Conservation (phyloP, 495 filamentous ascomycete species). For the Penicillium steckii region DNA sequence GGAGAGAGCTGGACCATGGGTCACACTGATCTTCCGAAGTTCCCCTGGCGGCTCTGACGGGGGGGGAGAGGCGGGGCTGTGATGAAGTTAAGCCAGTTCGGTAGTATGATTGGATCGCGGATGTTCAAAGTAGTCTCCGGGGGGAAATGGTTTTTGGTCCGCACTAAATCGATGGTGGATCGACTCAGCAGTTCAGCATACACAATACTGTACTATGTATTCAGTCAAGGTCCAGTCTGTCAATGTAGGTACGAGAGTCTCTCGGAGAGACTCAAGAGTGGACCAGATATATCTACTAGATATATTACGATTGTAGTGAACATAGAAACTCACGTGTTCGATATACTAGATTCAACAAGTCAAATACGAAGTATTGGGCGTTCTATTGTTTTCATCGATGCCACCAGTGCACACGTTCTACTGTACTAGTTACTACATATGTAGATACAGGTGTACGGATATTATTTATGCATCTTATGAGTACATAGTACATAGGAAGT, state of each 20-base stretch:
- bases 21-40: conserved; percentile 5
- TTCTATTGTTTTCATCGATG: too few species aligned
- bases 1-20: conserved; percentile 9
- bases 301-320: too few species aligned
- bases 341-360: too few species aligned
- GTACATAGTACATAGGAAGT: not conserved
- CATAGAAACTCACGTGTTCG: too few species aligned
- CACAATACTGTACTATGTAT: too few species aligned
- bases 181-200: not conserved
- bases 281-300: too few species aligned
- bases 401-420: not conserved
- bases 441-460: too few species aligned
- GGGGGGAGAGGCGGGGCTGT: not conserved
- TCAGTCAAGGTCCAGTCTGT: not conserved
- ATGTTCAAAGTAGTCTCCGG: not conserved
- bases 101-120: conserved; percentile 12
- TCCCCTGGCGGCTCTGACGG: conserved; percentile 14
- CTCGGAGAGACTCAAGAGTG: too few species aligned
- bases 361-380: too few species aligned
- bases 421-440: not conserved
- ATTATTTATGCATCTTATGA: too few species aligned
- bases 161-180: not conserved
- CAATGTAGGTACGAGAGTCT: too few species aligned
- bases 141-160: not conserved
- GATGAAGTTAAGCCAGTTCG: not conserved